phyloP scores from a whole-genome alignment of 768 basidiomycete species.

The Suillus brevipes region DNA sequence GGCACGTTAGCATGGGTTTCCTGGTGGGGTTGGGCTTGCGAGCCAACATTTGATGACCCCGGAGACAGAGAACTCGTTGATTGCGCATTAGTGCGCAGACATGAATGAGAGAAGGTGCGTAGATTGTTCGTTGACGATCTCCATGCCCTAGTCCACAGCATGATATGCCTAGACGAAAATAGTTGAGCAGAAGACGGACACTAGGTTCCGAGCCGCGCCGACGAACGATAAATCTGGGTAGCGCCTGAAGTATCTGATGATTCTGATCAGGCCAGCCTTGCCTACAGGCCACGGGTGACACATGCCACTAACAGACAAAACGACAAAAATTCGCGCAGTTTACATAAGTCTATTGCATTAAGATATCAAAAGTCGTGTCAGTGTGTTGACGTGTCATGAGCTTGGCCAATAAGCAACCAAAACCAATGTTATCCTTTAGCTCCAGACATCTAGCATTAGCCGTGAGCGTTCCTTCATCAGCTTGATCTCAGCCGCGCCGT shows the following conservation, averaged over 20 bases:
- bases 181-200: background rate
- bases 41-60: background rate
- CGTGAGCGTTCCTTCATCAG: constrained; percentile 91
- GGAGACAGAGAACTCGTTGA: constrained; percentile 1
- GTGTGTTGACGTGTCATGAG: constrained; percentile 1
- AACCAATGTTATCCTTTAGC: constrained; percentile 41
- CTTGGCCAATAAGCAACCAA: background rate
- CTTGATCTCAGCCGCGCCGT: constrained; percentile 91
- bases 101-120: constrained; percentile 16
- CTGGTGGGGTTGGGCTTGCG: background rate
- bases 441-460: constrained; percentile 88
- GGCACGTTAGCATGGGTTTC: background rate
- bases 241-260: background rate
- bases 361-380: background rate
- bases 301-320: background rate
- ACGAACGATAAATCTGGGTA: background rate
- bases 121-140: constrained; percentile 5
- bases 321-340: constrained; percentile 3
- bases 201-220: background rate
- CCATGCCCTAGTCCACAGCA: constrained; percentile 22
- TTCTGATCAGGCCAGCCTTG: background rate
- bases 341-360: constrained; percentile 7
- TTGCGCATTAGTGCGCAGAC: constrained; percentile 3
- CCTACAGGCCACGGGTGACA: background rate
- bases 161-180: constrained; percentile 1